Conservation (phyloP, 1,139 yeast genomes). For the Hyphopichia buzzinii region DNA sequence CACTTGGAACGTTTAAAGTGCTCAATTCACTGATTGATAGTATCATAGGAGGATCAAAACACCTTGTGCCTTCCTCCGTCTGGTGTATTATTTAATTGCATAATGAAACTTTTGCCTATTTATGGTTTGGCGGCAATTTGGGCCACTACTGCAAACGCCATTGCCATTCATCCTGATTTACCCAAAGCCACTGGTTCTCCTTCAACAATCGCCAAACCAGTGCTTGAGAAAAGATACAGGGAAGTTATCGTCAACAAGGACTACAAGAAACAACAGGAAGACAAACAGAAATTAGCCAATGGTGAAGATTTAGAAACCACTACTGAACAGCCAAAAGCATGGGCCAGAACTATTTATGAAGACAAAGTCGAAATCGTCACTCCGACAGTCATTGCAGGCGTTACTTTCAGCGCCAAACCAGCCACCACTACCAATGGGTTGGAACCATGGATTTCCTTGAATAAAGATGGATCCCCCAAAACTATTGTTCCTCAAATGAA, state of each 20-base stretch:
- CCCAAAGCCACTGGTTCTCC: slow-evolving; percentile 9
- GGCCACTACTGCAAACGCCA: slow-evolving; percentile 9
- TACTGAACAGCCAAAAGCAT: slow-evolving; percentile 47
- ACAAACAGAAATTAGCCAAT: slow-evolving; percentile 12
- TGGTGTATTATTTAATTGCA: too few species aligned
- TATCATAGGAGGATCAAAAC: too few species aligned
- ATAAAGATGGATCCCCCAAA: slow-evolving; percentile 77
- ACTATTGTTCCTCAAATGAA: slow-evolving; percentile 73
- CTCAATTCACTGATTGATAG: too few species aligned
- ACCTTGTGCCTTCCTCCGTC: too few species aligned
- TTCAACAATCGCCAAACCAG: slow-evolving; percentile 6
- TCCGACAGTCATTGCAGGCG: slow-evolving; percentile 80
- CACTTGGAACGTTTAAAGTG: too few species aligned
- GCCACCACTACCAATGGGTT: slow-evolving; percentile 63
- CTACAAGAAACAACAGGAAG: slow-evolving; percentile 32
- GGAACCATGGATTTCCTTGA: slow-evolving; percentile 78
- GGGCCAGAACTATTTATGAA: slow-evolving; percentile 71
- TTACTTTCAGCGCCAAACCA: slow-evolving; percentile 76
- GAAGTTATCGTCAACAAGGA: slow-evolving; percentile 43
- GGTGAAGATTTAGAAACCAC: slow-evolving; percentile 11
- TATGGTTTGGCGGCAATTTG: slow-evolving; percentile 7
- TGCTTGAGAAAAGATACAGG: slow-evolving; percentile 29
- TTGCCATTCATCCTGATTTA: slow-evolving; percentile 9
- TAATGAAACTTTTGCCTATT: background rate
- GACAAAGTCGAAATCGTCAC: slow-evolving; percentile 61